A percentile compares a stretch with the other conserved stretches of the same genome.
phyloP scores from a whole-genome alignment of 1,139 yeast genomes.

The Taphrina populina region DNA sequence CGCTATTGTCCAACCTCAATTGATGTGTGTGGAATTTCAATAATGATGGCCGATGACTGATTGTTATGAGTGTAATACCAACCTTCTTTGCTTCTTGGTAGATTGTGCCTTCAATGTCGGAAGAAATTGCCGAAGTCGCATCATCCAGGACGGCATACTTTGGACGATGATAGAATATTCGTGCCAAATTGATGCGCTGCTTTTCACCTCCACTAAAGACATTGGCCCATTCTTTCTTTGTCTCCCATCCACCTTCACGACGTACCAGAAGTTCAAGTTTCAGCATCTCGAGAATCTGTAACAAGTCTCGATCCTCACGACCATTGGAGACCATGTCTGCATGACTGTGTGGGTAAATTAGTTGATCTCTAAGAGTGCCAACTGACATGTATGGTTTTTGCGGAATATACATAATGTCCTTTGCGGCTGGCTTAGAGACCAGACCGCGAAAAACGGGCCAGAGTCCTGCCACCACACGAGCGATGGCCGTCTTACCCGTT shows the following conservation, averaged over 20 bases:
- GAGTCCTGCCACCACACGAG: conserved; percentile 78
- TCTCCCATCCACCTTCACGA: conserved; percentile 63
- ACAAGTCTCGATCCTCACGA: conserved; percentile 64
- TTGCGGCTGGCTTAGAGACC: conserved; percentile 72
- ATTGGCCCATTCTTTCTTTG: conserved; percentile 79
- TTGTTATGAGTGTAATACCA: conserved; percentile 75
- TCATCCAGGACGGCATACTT: conserved; percentile 84
- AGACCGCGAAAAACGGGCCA: conserved; percentile 90
- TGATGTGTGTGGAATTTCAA: conserved; percentile 76
- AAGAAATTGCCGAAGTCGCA: conserved; percentile 88
- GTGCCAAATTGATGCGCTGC: conserved; percentile 86
- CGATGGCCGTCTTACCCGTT: conserved; percentile 83
- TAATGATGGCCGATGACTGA: conserved; percentile 81
- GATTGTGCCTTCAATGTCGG: conserved; percentile 85
- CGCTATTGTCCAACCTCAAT: conserved; percentile 63
- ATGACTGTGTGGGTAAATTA: conserved; percentile 79
- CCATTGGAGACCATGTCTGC: conserved; percentile 76
- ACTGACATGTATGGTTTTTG: conserved; percentile 76
- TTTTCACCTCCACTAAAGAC: conserved; percentile 93
- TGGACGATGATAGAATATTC: conserved; percentile 78
- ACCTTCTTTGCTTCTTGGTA: conserved; percentile 72
- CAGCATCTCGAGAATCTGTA: conserved; percentile 69
- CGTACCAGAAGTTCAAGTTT: conserved; percentile 72
- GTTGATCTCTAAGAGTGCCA: conserved; percentile 83
- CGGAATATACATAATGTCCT: conserved; percentile 72